phyloP scores from a whole-genome alignment of 257 asterid species.

The Solanum clarkiae region DNA sequence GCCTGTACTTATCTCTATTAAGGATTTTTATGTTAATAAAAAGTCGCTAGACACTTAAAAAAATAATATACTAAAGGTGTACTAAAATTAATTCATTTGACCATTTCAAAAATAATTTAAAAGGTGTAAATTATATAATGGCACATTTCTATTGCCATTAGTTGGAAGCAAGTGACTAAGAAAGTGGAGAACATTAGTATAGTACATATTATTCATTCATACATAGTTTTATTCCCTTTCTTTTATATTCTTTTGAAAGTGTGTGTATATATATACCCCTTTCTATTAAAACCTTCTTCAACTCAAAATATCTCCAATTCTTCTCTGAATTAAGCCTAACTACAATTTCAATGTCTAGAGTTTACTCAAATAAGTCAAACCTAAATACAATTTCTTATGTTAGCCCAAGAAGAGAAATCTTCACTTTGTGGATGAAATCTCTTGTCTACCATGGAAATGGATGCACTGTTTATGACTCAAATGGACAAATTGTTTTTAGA shows the following conservation, averaged over 20 bases:
- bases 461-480: slow-evolving; percentile 39
- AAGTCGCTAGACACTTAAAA: too few species aligned
- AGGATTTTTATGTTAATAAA: too few species aligned
- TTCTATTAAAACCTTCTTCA: not conserved
- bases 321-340: not conserved
- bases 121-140: too few species aligned
- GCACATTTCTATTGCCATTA: too few species aligned
- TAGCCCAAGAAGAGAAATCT: slow-evolving; percentile 25
- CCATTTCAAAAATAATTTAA: too few species aligned
- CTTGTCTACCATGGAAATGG: slow-evolving; percentile 51
- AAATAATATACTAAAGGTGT: too few species aligned
- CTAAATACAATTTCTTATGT: not conserved
- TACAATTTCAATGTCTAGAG: slow-evolving; percentile 36
- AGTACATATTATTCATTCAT: not conserved
- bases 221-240: not conserved
- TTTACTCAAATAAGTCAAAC: slow-evolving; percentile 25
- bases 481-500: slow-evolving; percentile 37
- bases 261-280: not conserved
- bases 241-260: not conserved
- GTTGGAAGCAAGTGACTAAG: too few species aligned
- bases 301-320: not conserved
- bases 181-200: not conserved
- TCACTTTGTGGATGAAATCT: slow-evolving; percentile 70
- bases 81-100: too few species aligned
- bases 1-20: too few species aligned